phyloP scores from a whole-genome alignment of 1,284 basidiomycete species.

The Porodaedalea pini region DNA sequence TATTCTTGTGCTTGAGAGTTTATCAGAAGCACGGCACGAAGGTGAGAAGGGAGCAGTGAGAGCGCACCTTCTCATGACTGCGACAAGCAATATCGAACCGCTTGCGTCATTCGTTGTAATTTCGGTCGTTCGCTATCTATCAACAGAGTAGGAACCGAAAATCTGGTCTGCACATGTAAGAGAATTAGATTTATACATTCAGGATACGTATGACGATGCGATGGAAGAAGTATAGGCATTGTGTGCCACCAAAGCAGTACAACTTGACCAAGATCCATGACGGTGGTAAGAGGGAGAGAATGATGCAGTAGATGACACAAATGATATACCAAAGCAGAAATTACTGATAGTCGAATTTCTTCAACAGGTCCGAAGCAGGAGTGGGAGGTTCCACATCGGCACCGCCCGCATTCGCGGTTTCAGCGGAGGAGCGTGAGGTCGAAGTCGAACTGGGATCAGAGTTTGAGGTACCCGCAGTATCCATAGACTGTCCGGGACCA shows the following conservation, averaged over 20 bases:
- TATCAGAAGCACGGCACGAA: background rate
- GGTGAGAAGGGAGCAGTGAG: background rate
- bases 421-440: background rate
- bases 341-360: slow-evolving; percentile 8
- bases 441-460: background rate
- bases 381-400: background rate
- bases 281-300: background rate
- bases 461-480: background rate
- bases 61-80: background rate
- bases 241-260: background rate
- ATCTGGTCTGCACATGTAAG: background rate
- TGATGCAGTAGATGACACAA: background rate
- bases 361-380: slow-evolving; percentile 9
- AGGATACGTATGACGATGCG: background rate
- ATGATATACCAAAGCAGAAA: background rate
- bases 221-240: background rate
- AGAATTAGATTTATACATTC: background rate
- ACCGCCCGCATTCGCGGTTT: background rate
- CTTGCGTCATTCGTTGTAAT: slow-evolving; percentile 2
- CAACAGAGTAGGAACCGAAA: too few species aligned
- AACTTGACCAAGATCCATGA: background rate
- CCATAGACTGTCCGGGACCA: background rate
- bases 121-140: slow-evolving; percentile 1
- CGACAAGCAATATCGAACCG: background rate
- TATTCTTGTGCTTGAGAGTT: background rate